Evolutionary conservation across 192 early-diverging fungal species (phyloP).

Genomic region (Funneliformis geosporum): DNA sequence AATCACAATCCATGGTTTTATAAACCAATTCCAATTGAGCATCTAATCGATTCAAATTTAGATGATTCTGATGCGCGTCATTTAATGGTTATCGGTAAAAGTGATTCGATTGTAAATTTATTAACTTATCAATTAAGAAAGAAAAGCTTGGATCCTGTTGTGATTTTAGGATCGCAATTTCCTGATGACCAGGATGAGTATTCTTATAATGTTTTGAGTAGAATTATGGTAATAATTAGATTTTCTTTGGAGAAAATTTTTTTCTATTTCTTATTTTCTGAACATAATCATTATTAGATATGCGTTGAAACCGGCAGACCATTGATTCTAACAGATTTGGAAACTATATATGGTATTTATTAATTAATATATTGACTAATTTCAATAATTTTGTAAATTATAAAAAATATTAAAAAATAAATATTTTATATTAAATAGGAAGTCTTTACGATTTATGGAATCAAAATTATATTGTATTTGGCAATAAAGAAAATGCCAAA

Average conservation of each 20-base stretch:
- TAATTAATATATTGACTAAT: no score
- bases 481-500: background rate
- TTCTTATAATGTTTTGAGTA: constrained; percentile 24
- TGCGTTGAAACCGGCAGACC: constrained; percentile 29
- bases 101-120: constrained; percentile 22
- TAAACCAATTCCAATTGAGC: background rate
- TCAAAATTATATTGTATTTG: constrained; percentile 19
- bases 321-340: constrained; percentile 28
- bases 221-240: constrained; percentile 11
- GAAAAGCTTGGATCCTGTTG: background rate
- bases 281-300: constrained; percentile 6
- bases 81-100: constrained; percentile 30
- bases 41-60: constrained; percentile 23
- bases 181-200: constrained; percentile 21
- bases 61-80: constrained; percentile 9
- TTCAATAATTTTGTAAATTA: background rate
- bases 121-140: background rate
- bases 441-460: constrained; percentile 32
- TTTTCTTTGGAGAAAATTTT: background rate
- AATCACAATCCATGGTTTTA: background rate
- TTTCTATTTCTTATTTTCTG: background rate
- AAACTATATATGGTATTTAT: constrained; percentile 16
- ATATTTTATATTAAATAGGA: constrained; percentile 9
- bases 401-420: background rate
- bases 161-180: constrained; percentile 31